Percentiles rank a stretch among this genome's conserved stretches.
These are phyloP conservation scores for Trametes villosa DNA, from an alignment of 768 basidiomycete species.

Conservation along the genomic window DNA sequence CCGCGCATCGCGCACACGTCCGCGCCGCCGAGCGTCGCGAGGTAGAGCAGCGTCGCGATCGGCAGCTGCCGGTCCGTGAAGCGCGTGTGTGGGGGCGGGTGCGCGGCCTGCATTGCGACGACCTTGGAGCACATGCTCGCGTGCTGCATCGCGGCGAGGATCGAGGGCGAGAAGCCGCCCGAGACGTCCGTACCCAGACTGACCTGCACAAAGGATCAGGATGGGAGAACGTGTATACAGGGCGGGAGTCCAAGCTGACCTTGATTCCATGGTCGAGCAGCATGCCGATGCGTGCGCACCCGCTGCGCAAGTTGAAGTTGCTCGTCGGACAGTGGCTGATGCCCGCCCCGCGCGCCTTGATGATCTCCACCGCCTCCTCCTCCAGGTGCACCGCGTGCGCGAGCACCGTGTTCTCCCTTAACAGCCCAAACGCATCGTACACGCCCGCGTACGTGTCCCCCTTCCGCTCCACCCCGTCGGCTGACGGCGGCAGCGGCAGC, in stretches of 20 bases:
- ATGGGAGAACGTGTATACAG: background rate
- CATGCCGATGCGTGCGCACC: slow-evolving; percentile 76
- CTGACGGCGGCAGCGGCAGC: background rate
- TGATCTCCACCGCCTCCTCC: slow-evolving; percentile 71
- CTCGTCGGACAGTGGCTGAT: slow-evolving; percentile 94
- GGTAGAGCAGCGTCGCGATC: slow-evolving; percentile 78
- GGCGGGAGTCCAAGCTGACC: slow-evolving; percentile 44
- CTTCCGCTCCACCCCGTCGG: background rate
- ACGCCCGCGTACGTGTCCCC: slow-evolving; percentile 69
- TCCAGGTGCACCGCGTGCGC: slow-evolving; percentile 87
- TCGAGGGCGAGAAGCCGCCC: slow-evolving; percentile 84
- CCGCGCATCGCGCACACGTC: slow-evolving; percentile 73
- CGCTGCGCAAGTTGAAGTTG: slow-evolving; percentile 90
- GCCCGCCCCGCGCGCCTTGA: slow-evolving; percentile 68
- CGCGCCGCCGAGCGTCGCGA: slow-evolving; percentile 93
- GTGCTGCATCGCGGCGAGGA: slow-evolving; percentile 75
- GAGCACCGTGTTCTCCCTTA: slow-evolving; percentile 80
- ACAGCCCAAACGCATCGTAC: slow-evolving; percentile 79
- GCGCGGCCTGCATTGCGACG: slow-evolving; percentile 50
- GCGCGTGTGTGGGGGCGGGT: slow-evolving; percentile 2
- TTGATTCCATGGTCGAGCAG: slow-evolving; percentile 88
- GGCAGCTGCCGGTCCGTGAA: slow-evolving; percentile 69
- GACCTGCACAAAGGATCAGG: slow-evolving; percentile 53
- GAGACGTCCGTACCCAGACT: slow-evolving; percentile 94
- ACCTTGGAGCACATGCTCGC: slow-evolving; percentile 84